Evolutionary conservation across 2,329 filamentous ascomycete species (phyloP), one percentile per base, ranked within the genome.

Genomic region (Cladosporium halotolerans): DNA sequence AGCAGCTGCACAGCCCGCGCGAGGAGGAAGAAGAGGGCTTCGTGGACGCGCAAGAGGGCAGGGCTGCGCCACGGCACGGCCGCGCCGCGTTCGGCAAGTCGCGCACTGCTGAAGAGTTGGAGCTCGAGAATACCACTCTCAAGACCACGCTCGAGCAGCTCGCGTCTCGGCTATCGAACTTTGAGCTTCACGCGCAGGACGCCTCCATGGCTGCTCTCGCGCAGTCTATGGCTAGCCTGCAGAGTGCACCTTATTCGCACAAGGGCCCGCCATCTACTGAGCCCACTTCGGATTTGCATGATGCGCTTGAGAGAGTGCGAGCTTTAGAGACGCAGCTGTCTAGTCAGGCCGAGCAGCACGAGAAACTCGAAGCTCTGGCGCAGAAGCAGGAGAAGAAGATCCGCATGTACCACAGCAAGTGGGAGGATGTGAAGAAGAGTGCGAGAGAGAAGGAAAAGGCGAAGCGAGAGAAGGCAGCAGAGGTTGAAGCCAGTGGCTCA

Each of bases 101-200:
- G 57, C 92, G 89, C 65, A 87, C 86, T 2, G 76, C 89, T 57
- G 93, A 99, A 69, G 93, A 99, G 70, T 78, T 97, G 9, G 84
- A 86, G 58, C 81, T 92, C 45, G 89, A 97, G 66, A 99, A 97
- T 68, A 81, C 86, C 57, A 88, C 87, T 9, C 78, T 97, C 47
- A 92, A 93, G 63, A 82, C 86, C 54, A 84, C 90, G 62, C 82
- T 95, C 8, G 91, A 97, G 70, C 89, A 89, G 46, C 80, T 96
- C 34, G 88, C 87, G 57, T 88, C 86, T 62, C 83, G 92, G 0
- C 79, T 99, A n/a, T 88, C 93, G 63, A 86, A 90, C 57, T 99
- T 96, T 73, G 92, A 99, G 70, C 85, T 89, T 38, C 91, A 89
- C 62, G 89, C 90, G 0, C 93, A 97, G 71, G 89, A 85, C 58